These are phyloP conservation scores for Calocybe indica DNA, from an alignment of 768 basidiomycete species.

Conservation along the genomic window DNA sequence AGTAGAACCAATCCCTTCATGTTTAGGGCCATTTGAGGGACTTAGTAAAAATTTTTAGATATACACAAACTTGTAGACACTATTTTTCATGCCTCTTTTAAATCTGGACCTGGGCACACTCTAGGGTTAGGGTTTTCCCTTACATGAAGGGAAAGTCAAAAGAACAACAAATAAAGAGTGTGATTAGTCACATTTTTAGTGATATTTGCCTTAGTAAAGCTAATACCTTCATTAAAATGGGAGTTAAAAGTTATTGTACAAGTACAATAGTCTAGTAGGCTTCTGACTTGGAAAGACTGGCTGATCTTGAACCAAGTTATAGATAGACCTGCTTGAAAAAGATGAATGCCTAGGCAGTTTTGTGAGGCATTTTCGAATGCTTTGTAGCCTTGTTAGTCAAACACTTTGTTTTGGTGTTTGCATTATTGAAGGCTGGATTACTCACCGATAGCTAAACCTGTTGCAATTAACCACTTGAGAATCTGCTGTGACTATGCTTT, in stretches of 20 bases:
- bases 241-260: too few species aligned
- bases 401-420: conserved; percentile 22
- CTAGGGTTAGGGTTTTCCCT: conserved; percentile 14
- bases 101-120: conserved; percentile 12
- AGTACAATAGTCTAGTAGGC: conserved; percentile 8
- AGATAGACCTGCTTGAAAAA: conserved; percentile 25
- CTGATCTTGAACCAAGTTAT: conserved; percentile 26
- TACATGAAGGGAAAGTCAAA: conserved; percentile 13
- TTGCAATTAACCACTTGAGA: conserved; percentile 28
- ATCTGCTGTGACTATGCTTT: conserved; percentile 26
- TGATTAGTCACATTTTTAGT: not conserved
- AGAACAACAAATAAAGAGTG: not conserved
- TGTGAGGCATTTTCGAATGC: conserved; percentile 14
- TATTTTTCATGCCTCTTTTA: conserved; percentile 18
- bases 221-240: conserved; percentile 4
- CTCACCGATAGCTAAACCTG: conserved; percentile 35
- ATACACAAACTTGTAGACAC: conserved; percentile 10
- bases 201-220: too few species aligned
- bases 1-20: not conserved
- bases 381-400: conserved; percentile 12
- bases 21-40: too few species aligned
- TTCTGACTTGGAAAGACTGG: conserved; percentile 21
- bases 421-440: conserved; percentile 27
- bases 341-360: conserved; percentile 25
- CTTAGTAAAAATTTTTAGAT: not conserved